Evolutionary conservation across 805 yeast species (phyloP).

Genomic region (Myxozyma udenii): DNA sequence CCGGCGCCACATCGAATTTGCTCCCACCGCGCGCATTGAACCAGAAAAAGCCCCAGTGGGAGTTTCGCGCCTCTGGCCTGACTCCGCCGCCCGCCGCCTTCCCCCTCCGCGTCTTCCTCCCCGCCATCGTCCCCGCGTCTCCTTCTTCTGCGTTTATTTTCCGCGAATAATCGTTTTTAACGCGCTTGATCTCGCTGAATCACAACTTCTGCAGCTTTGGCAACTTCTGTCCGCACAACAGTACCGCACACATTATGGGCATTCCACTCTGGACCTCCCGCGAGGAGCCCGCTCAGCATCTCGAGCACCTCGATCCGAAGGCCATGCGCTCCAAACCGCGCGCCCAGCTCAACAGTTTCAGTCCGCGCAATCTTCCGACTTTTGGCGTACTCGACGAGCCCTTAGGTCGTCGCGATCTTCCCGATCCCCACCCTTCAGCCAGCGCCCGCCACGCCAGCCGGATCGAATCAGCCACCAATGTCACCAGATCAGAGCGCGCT

Average conservation of each 20-base stretch:
- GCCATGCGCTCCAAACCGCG: neutral
- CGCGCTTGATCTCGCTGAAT: too few species aligned
- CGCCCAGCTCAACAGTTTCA: neutral
- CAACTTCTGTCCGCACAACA: neutral
- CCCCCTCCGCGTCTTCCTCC: too few species aligned
- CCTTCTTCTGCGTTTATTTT: too few species aligned
- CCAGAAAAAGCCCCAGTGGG: too few species aligned
- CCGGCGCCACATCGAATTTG: neutral
- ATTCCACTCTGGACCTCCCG: slow-evolving; percentile 18
- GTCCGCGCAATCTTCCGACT: too few species aligned
- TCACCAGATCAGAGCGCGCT: neutral
- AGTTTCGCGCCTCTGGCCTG: too few species aligned
- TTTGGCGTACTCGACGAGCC: neutral
- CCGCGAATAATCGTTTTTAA: too few species aligned
- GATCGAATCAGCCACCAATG: neutral
- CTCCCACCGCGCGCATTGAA: neutral
- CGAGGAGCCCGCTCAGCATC: slow-evolving; percentile 4
- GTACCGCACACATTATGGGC: slow-evolving; percentile 7
- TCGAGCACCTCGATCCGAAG: neutral
- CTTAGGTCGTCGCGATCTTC: neutral
- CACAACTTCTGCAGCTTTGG: too few species aligned
- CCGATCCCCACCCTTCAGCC: neutral
- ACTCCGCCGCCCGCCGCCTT: too few species aligned
- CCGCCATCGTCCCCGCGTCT: too few species aligned
- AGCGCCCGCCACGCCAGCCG: neutral